phyloP scores from a whole-genome alignment of 2,329 filamentous ascomycete genomes.

The Penicillium sp. region DNA sequence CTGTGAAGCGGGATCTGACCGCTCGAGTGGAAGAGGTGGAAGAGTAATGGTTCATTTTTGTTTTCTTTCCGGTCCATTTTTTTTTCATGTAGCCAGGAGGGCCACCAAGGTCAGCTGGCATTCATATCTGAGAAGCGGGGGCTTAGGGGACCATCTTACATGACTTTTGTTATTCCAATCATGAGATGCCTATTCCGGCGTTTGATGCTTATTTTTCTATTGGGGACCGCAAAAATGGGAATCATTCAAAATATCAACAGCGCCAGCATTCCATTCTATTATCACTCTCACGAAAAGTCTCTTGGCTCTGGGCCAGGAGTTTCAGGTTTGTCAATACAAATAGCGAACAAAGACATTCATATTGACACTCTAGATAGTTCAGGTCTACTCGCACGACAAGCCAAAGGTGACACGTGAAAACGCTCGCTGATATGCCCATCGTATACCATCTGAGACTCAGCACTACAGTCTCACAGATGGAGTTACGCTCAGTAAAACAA shows the following conservation, averaged over 20 bases:
- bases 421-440: background rate
- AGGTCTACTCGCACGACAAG: background rate
- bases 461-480: background rate
- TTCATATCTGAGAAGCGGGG: conserved; percentile 4
- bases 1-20: conserved; percentile 48
- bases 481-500: background rate
- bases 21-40: conserved; percentile 56
- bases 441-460: background rate
- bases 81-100: background rate
- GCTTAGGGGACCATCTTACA: conserved; percentile 7
- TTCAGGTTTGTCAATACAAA: background rate
- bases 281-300: background rate
- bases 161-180: conserved; percentile 4
- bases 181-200: conserved; percentile 18
- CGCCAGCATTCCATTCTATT: background rate
- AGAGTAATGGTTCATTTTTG: conserved; percentile 38
- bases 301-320: background rate
- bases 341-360: background rate
- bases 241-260: background rate
- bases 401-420: background rate
- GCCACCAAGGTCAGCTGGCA: background rate
- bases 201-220: conserved; percentile 1
- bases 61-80: background rate
- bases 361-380: background rate
- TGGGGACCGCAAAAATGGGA: background rate